Percentiles rank a stretch among this genome's conserved stretches.
These are phyloP conservation scores for Vaccinium macrocarpon DNA, from an alignment of 148 eudicot species.

Conservation along the genomic window DNA sequence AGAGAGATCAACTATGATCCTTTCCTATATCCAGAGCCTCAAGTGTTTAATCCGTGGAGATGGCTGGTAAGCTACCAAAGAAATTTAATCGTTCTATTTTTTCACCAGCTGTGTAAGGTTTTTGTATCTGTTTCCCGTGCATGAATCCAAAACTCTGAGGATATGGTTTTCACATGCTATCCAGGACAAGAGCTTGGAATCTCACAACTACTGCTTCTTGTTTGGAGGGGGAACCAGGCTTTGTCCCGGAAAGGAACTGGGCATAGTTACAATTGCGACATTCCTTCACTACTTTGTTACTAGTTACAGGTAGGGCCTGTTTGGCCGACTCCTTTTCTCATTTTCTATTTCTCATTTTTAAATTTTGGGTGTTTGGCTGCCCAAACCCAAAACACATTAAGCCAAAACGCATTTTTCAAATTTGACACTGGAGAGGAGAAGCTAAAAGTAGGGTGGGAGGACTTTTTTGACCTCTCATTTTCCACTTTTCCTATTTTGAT, in stretches of 20 bases:
- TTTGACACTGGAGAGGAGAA: no score
- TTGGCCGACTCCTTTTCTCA: no score
- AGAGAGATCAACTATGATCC: slow-evolving; percentile 86
- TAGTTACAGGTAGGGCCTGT: slow-evolving; percentile 45
- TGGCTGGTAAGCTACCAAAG: slow-evolving; percentile 59
- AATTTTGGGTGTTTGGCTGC: no score
- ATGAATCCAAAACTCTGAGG: not conserved
- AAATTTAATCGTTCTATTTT: not conserved
- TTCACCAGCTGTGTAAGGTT: not conserved
- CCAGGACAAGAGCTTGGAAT: slow-evolving; percentile 64
- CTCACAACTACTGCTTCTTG: slow-evolving; percentile 50
- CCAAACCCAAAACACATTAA: no score
- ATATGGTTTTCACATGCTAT: not conserved
- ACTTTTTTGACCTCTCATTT: no score
- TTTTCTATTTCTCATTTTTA: no score
- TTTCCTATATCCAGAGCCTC: slow-evolving; percentile 63
- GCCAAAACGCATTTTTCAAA: no score
- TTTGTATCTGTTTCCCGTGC: not conserved
- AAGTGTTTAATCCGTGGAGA: slow-evolving; percentile 83
- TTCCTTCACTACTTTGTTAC: slow-evolving; percentile 90
- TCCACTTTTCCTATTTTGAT: no score
- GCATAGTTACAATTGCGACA: slow-evolving; percentile 53
- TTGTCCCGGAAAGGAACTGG: slow-evolving; percentile 82
- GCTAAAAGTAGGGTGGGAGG: no score
- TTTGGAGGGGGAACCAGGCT: slow-evolving; percentile 77